phyloP scores from a whole-genome alignment of 805 yeast species.

The Saitoella complicata region DNA sequence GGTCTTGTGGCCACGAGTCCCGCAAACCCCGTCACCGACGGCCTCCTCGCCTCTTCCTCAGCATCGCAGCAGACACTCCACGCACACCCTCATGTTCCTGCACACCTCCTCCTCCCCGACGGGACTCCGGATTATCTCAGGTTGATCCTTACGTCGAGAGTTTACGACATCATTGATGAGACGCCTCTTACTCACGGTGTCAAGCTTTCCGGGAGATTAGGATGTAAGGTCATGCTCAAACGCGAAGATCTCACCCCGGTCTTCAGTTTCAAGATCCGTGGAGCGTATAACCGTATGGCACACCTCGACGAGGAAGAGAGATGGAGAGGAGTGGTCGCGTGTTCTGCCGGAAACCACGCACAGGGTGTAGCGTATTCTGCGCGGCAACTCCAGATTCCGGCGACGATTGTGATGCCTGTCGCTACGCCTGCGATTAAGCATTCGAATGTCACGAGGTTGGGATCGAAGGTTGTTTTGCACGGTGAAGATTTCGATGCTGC shows the following conservation, averaged over 20 bases:
- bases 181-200: slow-evolving; percentile 70
- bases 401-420: slow-evolving; percentile 96
- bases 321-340: slow-evolving; percentile 82
- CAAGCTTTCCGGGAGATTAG: slow-evolving; percentile 56
- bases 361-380: slow-evolving; percentile 97
- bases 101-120: slow-evolving; percentile 13
- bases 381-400: slow-evolving; percentile 65
- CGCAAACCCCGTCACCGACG: too few relatives aligned
- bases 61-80: background rate
- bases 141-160: slow-evolving; percentile 77
- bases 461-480: slow-evolving; percentile 79
- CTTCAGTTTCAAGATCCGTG: slow-evolving; percentile 88
- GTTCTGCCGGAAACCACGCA: slow-evolving; percentile 98
- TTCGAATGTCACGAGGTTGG: slow-evolving; percentile 78
- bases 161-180: slow-evolving; percentile 86
- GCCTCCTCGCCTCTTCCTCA: too few relatives aligned
- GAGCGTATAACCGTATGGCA: slow-evolving; percentile 95
- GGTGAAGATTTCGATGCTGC: slow-evolving; percentile 97
- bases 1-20: too few relatives aligned
- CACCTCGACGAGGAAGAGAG: slow-evolving; percentile 45
- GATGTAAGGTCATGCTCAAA: slow-evolving; percentile 61
- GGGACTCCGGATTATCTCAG: slow-evolving; percentile 88
- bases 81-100: slow-evolving; percentile 4
- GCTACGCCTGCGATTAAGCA: slow-evolving; percentile 93
- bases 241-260: slow-evolving; percentile 92